phyloP scores from a whole-genome alignment of 176 grass and related monocot species.

The Bothriochloa decipiens region DNA sequence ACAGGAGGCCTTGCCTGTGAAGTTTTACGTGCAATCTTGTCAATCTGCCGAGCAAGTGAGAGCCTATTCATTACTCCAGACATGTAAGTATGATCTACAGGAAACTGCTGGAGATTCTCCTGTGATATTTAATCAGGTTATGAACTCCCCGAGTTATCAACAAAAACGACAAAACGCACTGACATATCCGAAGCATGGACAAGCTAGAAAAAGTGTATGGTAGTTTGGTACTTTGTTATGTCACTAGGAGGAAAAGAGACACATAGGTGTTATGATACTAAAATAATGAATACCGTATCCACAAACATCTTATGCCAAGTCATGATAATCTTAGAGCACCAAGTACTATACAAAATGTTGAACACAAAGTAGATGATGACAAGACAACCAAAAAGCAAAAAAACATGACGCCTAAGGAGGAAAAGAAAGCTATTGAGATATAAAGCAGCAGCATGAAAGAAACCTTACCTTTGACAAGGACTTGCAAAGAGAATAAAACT shows the following conservation, averaged over 20 bases:
- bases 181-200: not conserved
- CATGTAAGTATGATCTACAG: constrained; percentile 81
- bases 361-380: not conserved
- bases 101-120: constrained; percentile 92
- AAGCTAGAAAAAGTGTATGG: not conserved
- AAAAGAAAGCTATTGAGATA: not conserved
- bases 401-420: not conserved
- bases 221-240: not conserved
- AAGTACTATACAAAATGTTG: not conserved
- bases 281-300: not conserved
- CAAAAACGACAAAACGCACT: not conserved
- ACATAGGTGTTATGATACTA: not conserved
- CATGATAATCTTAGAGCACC: not conserved
- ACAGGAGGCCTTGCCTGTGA: constrained; percentile 58
- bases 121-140: constrained; percentile 51
- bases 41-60: constrained; percentile 80
- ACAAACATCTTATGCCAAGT: constrained; percentile 2
- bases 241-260: constrained; percentile 10
- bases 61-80: constrained; percentile 70
- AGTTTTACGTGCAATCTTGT: constrained; percentile 68
- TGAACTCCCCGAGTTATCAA: constrained; percentile 21
- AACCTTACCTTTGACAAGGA: constrained; percentile 81
- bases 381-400: not conserved
- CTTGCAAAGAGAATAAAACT: constrained; percentile 86
- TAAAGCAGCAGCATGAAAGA: constrained; percentile 6